Base-by-base conservation (phyloP, 371 early-diverging fungal species). In the Mortierella sp. region DNA sequence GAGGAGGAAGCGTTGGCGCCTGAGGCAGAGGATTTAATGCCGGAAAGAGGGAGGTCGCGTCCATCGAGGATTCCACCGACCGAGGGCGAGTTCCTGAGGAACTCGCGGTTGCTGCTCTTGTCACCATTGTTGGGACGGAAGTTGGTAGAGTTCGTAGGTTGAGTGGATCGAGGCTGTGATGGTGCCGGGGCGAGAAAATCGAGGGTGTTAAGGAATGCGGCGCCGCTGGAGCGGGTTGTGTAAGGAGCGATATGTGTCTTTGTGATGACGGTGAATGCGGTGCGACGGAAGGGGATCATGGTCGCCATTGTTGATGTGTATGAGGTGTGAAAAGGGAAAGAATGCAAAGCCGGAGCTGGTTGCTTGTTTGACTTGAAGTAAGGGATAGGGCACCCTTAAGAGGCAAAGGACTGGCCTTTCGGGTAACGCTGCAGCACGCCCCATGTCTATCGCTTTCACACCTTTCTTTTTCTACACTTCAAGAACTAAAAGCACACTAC, bases 201-300 rank as follows among this genome's bases (percentile, higher is more conserved):
- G 65, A 83, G 80, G 44, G 70, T 83, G 74, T 70, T 76, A 57
- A 79, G 71, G 45, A 79, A 83, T 73, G 83, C 79, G 19, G 76
- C 76, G 45, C 83, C 83, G 47, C 77, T 83, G 47, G 83, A 83
- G 21, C 83, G 80, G 38, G 80, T 74, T 21, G 83, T 77, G 31
- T 83, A 83, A 52, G 71, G 42, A 6, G 77, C 73, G 21, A 31
- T 11, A 28, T 31, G 68, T 11, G 79, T 52, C 19, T 38, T 63
- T 68, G 58, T 63, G 71, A 68, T 38, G 48, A 83, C 24, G 54
- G 70, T 38, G 38, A 57, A 76, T 44, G 83, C 76, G 5, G 70
- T 68, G 21, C 68, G 74, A 45, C 74, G 83, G 63, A 83, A 34
- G 57, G 83, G 72, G 77, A 83, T 83, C 83, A 79, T 79, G 48